phyloP scores from a whole-genome alignment of 352 stramenopile species.

The Globisporangium cystogenes region DNA sequence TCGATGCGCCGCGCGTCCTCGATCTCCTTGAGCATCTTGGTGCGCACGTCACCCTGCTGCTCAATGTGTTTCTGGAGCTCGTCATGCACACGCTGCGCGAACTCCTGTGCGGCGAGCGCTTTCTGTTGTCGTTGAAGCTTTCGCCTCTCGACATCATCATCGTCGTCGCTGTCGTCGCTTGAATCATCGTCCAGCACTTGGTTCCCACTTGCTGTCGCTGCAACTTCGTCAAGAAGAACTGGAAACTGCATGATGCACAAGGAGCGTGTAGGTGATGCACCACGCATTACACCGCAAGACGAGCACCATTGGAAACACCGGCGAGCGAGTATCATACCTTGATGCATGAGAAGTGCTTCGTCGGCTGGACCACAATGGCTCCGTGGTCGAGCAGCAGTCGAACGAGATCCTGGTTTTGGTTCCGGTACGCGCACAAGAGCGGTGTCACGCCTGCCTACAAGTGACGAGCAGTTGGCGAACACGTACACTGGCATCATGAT shows the following conservation, averaged over 20 bases:
- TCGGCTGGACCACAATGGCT: constrained; percentile 25
- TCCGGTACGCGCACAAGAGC: constrained; percentile 50
- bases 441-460: constrained; percentile 29
- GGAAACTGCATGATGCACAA: constrained; percentile 10
- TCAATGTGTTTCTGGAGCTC: constrained; percentile 19
- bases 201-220: background rate
- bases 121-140: background rate
- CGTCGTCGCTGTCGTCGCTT: background rate
- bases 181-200: background rate
- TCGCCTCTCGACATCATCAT: background rate
- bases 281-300: too few relatives aligned
- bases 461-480: too few relatives aligned
- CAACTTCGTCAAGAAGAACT: constrained; percentile 11
- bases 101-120: constrained; percentile 5
- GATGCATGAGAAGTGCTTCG: constrained; percentile 25
- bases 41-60: constrained; percentile 21
- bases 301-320: background rate
- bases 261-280: background rate
- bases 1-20: constrained; percentile 35
- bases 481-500: background rate
- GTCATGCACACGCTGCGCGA: constrained; percentile 11
- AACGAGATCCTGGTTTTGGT: constrained; percentile 37
- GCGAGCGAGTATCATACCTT: constrained; percentile 18
- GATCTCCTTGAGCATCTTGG: constrained; percentile 21
- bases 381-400: constrained; percentile 43